Conservation (phyloP, 805 yeast genomes). For the Clavispora vitiphila region DNA sequence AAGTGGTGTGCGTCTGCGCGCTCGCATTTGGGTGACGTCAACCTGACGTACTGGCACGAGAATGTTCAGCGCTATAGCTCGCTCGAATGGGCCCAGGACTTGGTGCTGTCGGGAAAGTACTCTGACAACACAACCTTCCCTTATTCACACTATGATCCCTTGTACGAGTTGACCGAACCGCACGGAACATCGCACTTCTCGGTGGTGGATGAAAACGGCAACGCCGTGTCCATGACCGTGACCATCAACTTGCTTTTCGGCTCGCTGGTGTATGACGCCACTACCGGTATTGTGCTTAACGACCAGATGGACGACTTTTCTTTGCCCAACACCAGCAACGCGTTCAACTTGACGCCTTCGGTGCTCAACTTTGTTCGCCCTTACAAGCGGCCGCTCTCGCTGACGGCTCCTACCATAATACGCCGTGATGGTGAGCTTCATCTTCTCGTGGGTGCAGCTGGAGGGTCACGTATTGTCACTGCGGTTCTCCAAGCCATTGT, state of each 20-base stretch:
- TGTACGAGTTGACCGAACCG: constrained; percentile 70
- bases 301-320: constrained; percentile 96
- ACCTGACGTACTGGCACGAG: constrained; percentile 21
- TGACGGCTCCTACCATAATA: constrained; percentile 70
- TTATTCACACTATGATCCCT: constrained; percentile 76
- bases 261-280: constrained; percentile 70
- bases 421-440: constrained; percentile 30
- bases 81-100: constrained; percentile 50
- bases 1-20: constrained; percentile 90
- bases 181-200: constrained; percentile 90
- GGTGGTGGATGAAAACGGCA: constrained; percentile 65
- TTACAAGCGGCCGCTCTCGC: constrained; percentile 76
- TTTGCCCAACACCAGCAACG: constrained; percentile 60
- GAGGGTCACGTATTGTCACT: constrained; percentile 84
- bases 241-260: constrained; percentile 86
- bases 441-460: constrained; percentile 80
- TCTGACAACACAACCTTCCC: constrained; percentile 51
- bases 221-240: constrained; percentile 84
- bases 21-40: constrained; percentile 74
- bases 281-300: constrained; percentile 79
- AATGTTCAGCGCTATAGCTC: constrained; percentile 42
- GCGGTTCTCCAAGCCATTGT: constrained; percentile 78
- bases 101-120: constrained; percentile 44
- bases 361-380: constrained; percentile 73
- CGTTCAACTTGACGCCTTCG: constrained; percentile 79